Evolutionary conservation across 768 basidiomycete genomes (phyloP).

Genomic region (Pseudohyphozyma bogoriensis): DNA sequence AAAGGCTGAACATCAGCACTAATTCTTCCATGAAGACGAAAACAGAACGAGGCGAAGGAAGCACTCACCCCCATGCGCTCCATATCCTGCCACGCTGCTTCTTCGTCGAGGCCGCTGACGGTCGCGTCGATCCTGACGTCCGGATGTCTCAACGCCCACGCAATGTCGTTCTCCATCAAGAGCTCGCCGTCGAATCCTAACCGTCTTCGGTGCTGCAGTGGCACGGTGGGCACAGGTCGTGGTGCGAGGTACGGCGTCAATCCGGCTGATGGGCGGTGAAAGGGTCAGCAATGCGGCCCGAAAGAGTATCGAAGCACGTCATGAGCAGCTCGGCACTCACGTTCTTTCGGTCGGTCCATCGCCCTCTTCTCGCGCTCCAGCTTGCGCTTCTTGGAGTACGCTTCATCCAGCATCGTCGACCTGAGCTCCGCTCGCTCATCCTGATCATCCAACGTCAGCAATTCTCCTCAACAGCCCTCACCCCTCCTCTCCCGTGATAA

Average conservation of each 20-base stretch:
- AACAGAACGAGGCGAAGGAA: no score
- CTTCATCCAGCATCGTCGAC: constrained; percentile 78
- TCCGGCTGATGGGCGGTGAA: constrained; percentile 1
- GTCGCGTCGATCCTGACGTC: constrained; percentile 22
- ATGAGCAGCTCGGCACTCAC: not conserved
- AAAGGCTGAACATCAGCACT: not conserved
- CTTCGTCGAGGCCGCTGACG: constrained; percentile 23
- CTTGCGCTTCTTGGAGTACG: constrained; percentile 70
- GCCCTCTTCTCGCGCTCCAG: constrained; percentile 76
- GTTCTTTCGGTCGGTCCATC: constrained; percentile 46
- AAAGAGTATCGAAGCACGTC: not conserved
- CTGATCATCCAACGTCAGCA: constrained; percentile 39
- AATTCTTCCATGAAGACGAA: not conserved
- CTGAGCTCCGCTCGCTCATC: constrained; percentile 66
- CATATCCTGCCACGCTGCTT: constrained; percentile 24
- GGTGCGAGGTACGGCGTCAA: constrained; percentile 25
- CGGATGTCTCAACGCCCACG: constrained; percentile 24
- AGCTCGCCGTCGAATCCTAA: constrained; percentile 24
- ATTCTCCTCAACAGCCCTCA: constrained; percentile 5
- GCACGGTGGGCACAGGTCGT: constrained; percentile 12
- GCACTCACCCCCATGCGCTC: constrained; percentile 32
- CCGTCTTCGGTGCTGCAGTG: constrained; percentile 22
- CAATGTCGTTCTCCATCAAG: constrained; percentile 29
- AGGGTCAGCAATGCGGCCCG: not conserved
- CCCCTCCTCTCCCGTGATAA: not conserved